These are phyloP conservation scores for Prunella vulgaris DNA, from an alignment of 257 asterid genomes.

Conservation along the genomic window DNA sequence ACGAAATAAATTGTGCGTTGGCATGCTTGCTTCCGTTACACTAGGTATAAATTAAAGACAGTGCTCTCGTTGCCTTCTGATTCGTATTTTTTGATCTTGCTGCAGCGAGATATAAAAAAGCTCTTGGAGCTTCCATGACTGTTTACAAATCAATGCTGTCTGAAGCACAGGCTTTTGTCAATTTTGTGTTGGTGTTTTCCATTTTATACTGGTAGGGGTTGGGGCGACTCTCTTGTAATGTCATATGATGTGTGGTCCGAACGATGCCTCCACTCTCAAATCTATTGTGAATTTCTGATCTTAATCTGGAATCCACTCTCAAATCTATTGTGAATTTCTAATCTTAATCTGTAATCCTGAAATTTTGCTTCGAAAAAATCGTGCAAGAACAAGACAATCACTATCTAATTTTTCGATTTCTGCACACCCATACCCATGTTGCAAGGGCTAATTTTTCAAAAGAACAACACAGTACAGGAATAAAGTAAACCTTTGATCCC, in stretches of 20 bases:
- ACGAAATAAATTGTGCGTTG: not conserved
- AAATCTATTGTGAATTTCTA: too few relatives aligned
- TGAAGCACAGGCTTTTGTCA: too few relatives aligned
- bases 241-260: not conserved
- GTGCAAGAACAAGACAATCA: too few relatives aligned
- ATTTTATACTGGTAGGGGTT: not conserved
- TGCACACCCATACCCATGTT: not conserved
- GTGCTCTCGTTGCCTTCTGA: not conserved
- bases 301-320: too few relatives aligned
- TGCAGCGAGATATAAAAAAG: constrained; percentile 47
- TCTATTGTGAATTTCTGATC: too few relatives aligned
- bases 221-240: not conserved
- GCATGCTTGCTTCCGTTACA: not conserved
- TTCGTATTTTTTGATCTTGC: not conserved
- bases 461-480: not conserved
- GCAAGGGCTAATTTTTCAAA: not conserved
- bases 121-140: constrained; percentile 38
- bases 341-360: too few relatives aligned
- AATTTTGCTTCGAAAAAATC: too few relatives aligned
- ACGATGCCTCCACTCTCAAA: too few relatives aligned
- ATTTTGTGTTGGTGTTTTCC: not conserved
- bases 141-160: constrained; percentile 8
- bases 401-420: not conserved
- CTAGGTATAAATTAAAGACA: not conserved
- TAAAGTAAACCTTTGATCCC: not conserved